Percentiles rank a stretch among this genome's conserved stretches.
These are phyloP conservation scores for Daldinia loculata DNA, from an alignment of 495 filamentous ascomycete genomes.

Conservation along the genomic window DNA sequence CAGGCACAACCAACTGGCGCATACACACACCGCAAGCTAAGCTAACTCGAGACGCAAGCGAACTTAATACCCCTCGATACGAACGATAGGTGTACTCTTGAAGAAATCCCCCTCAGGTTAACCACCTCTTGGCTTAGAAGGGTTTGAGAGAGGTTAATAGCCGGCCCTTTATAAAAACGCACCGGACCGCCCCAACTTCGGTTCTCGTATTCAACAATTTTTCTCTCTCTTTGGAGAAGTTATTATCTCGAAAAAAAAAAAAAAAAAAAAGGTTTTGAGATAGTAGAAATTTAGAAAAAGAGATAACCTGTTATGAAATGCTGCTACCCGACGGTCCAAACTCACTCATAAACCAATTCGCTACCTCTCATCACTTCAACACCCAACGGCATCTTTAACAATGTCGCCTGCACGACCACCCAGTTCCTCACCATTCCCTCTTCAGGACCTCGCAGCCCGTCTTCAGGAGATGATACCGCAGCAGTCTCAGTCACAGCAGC, in stretches of 20 bases:
- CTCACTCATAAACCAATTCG: not conserved
- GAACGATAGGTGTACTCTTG: not conserved
- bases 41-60: not conserved
- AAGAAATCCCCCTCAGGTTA: not conserved
- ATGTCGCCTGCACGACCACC: not conserved
- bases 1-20: not conserved
- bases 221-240: not conserved
- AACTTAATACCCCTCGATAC: conserved; percentile 18
- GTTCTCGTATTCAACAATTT: conserved; percentile 8
- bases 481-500: too few relatives aligned
- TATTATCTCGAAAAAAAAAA: not conserved
- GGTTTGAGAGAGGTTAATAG: not conserved
- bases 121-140: not conserved
- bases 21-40: not conserved
- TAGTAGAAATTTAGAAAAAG: not conserved
- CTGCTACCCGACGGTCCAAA: not conserved
- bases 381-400: not conserved
- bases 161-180: not conserved
- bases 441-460: not conserved
- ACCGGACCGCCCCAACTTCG: conserved; percentile 4
- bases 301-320: not conserved
- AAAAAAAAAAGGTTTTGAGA: not conserved
- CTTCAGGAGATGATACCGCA: not conserved
- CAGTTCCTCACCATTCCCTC: not conserved
- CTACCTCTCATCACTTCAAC: not conserved